Evolutionary conservation across 805 yeast species (phyloP).

Genomic region (Zygosaccharomyces pseudorouxii): DNA sequence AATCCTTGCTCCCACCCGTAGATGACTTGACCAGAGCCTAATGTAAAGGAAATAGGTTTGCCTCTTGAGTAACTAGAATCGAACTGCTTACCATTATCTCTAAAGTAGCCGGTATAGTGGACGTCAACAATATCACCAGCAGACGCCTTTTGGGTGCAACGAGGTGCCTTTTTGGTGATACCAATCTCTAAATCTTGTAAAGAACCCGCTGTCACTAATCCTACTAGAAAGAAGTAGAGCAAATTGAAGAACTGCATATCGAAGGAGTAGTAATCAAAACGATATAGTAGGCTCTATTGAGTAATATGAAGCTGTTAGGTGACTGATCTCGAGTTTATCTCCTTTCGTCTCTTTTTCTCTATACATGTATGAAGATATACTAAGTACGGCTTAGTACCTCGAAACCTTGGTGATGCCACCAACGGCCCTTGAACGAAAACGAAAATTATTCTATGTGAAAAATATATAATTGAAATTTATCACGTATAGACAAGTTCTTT

Average conservation of each 20-base stretch:
- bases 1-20: slow-evolving; percentile 90
- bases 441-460: not conserved
- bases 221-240: slow-evolving; percentile 4
- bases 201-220: slow-evolving; percentile 21
- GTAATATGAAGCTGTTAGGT: not conserved
- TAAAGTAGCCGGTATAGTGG: slow-evolving; percentile 72
- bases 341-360: not conserved
- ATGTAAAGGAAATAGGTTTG: slow-evolving; percentile 61
- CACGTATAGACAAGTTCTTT: not conserved
- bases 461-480: not conserved
- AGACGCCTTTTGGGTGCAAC: slow-evolving; percentile 54
- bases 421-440: not conserved
- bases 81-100: slow-evolving; percentile 59
- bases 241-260: slow-evolving; percentile 4
- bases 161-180: slow-evolving; percentile 45
- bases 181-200: slow-evolving; percentile 36
- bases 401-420: not conserved
- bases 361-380: no score
- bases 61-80: slow-evolving; percentile 68
- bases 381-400: not conserved
- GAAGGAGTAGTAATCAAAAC: not conserved
- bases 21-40: slow-evolving; percentile 79
- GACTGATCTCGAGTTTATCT: not conserved
- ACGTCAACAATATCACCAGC: slow-evolving; percentile 67
- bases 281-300: not conserved